Evolutionary conservation across 495 filamentous ascomycete genomes (phyloP).

Genomic region (Daldinia caldariorum): DNA sequence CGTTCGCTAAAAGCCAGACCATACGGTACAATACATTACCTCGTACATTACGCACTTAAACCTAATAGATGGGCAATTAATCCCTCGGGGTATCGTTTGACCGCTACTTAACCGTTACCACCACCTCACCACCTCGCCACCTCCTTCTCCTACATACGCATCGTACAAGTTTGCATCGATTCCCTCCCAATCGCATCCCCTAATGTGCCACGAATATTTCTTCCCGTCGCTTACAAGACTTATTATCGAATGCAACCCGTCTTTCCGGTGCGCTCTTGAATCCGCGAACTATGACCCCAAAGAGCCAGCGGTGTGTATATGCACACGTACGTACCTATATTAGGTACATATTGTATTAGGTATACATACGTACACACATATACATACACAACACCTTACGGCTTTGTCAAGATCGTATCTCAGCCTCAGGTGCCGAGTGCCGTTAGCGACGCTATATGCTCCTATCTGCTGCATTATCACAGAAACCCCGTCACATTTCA

Average conservation of each 20-base stretch:
- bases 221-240: conserved; percentile 28
- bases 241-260: conserved; percentile 25
- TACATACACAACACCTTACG: conserved; percentile 7
- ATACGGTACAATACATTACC: neutral
- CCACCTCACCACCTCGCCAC: neutral
- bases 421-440: conserved; percentile 10
- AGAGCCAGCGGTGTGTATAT: conserved; percentile 6
- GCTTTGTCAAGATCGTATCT: conserved; percentile 16
- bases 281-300: neutral
- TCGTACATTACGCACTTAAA: too few species aligned
- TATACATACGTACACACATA: conserved; percentile 5
- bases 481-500: conserved; percentile 18
- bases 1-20: conserved; percentile 11
- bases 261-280: conserved; percentile 1
- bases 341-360: too few species aligned
- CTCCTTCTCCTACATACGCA: neutral
- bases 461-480: conserved; percentile 14
- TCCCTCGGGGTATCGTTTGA: conserved; percentile 39
- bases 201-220: conserved; percentile 29
- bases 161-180: conserved; percentile 16
- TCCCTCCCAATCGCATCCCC: conserved; percentile 27
- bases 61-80: conserved; percentile 13
- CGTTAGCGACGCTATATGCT: conserved; percentile 8
- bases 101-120: conserved; percentile 26
- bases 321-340: neutral